A percentile compares a stretch with the other conserved stretches of the same genome.
phyloP scores from a whole-genome alignment of 768 basidiomycete species.

The Cystobasidium ongulense region DNA sequence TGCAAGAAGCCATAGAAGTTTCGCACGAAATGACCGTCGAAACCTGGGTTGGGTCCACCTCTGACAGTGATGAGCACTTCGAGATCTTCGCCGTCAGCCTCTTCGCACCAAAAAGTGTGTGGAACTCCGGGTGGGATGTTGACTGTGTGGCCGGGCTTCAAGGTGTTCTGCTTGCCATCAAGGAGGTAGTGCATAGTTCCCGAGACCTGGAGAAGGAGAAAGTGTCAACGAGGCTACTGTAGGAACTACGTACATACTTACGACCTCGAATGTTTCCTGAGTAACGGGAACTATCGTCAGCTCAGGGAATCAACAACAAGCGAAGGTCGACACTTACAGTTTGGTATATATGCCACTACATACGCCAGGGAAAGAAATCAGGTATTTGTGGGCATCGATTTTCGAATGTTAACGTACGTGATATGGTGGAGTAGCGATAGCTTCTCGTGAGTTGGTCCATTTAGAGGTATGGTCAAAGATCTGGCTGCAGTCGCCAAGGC shows the following conservation, averaged over 20 bases:
- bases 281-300: not conserved
- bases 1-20: conserved; percentile 24
- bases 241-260: too few relatives aligned
- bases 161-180: conserved; percentile 23
- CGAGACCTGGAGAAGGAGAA: not conserved
- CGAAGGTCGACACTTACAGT: not conserved
- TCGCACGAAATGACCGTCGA: conserved; percentile 31
- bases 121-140: not conserved
- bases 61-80: conserved; percentile 34
- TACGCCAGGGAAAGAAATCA: not conserved
- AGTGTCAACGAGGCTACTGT: too few relatives aligned
- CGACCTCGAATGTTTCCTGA: conserved; percentile 27
- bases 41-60: conserved; percentile 33
- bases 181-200: conserved; percentile 30
- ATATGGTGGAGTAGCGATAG: conserved; percentile 25
- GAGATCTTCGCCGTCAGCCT: conserved; percentile 6
- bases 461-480: conserved; percentile 28
- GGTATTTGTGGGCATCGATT: not conserved
- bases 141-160: conserved; percentile 23
- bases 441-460: conserved; percentile 11
- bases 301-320: not conserved
- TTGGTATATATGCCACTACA: conserved; percentile 30
- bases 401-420: not conserved
- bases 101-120: conserved; percentile 33
- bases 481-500: not conserved